phyloP scores from a whole-genome alignment of 768 basidiomycete genomes.

The Botryobasidium botryosum region DNA sequence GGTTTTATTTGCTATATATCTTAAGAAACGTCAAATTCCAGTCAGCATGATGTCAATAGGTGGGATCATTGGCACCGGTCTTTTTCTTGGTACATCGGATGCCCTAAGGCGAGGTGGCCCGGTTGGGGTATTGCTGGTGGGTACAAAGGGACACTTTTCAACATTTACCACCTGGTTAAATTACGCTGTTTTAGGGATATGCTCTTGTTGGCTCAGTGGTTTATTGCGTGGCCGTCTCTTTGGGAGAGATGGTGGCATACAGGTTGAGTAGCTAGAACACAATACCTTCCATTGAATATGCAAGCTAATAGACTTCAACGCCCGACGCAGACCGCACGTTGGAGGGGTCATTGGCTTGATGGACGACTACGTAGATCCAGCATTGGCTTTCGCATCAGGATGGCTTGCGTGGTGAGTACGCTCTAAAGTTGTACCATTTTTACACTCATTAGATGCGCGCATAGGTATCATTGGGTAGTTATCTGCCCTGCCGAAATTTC shows the following conservation, averaged over 20 bases:
- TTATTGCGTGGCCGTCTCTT: slow-evolving; percentile 17
- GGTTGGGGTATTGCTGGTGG: slow-evolving; percentile 31
- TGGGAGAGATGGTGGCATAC: slow-evolving; percentile 13
- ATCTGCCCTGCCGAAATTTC: too few species aligned
- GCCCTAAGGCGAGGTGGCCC: slow-evolving; percentile 36
- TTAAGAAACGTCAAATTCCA: neutral
- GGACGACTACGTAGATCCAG: neutral
- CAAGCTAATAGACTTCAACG: too few species aligned
- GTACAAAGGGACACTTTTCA: too few species aligned
- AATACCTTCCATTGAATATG: too few species aligned
- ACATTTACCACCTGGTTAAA: too few species aligned
- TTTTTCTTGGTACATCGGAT: slow-evolving; percentile 24
- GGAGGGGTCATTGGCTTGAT: neutral
- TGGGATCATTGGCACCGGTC: slow-evolving; percentile 25
- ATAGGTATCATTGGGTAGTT: too few species aligned
- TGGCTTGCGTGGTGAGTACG: neutral
- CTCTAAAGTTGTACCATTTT: too few species aligned
- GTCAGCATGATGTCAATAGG: slow-evolving; percentile 11
- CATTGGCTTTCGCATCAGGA: neutral
- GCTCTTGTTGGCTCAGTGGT: slow-evolving; percentile 26
- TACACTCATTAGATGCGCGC: too few species aligned
- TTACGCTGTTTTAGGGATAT: too few species aligned
- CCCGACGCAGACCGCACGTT: neutral
- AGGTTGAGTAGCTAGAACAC: neutral
- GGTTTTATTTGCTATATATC: neutral